These are phyloP conservation scores for Aspergillus piperis DNA, from an alignment of 2,329 filamentous ascomycete genomes.

Conservation along the genomic window DNA sequence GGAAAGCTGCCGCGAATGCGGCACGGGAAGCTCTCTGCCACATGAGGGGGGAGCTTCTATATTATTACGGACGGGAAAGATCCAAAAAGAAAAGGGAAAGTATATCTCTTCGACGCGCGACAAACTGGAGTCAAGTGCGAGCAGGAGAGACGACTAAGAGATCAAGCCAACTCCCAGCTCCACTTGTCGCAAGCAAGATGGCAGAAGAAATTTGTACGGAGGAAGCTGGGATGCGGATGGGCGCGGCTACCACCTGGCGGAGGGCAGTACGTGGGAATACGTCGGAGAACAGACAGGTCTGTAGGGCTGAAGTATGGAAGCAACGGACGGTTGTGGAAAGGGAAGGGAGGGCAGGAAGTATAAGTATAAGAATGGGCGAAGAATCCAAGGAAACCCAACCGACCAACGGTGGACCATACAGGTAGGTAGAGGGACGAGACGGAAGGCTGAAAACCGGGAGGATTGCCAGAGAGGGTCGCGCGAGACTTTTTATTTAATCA, in stretches of 20 bases:
- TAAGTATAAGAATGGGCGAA: conserved; percentile 7
- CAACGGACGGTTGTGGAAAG: not conserved
- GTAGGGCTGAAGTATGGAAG: conserved; percentile 22
- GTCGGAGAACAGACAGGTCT: not conserved
- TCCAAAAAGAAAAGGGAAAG: not conserved
- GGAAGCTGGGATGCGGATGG: not conserved
- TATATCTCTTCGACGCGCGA: conserved; percentile 5
- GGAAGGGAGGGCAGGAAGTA: not conserved
- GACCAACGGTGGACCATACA: conserved; percentile 5
- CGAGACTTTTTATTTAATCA: conserved; percentile 20
- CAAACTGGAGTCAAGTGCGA: not conserved
- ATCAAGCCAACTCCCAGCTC: not conserved
- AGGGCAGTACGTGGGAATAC: not conserved
- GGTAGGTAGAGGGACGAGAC: not conserved
- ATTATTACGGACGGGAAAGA: not conserved
- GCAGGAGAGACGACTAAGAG: conserved; percentile 1
- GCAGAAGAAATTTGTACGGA: not conserved
- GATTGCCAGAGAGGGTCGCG: conserved; percentile 8
- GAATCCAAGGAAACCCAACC: conserved; percentile 4
- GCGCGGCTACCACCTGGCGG: not conserved
- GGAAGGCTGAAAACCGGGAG: conserved; percentile 5
- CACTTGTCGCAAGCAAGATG: not conserved
- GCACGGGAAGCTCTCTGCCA: conserved; percentile 26
- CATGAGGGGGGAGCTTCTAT: conserved; percentile 21
- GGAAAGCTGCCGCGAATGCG: conserved; percentile 31